Conservation (phyloP, 2,329 filamentous ascomycete species). For the Cladophialophora carrionii region DNA sequence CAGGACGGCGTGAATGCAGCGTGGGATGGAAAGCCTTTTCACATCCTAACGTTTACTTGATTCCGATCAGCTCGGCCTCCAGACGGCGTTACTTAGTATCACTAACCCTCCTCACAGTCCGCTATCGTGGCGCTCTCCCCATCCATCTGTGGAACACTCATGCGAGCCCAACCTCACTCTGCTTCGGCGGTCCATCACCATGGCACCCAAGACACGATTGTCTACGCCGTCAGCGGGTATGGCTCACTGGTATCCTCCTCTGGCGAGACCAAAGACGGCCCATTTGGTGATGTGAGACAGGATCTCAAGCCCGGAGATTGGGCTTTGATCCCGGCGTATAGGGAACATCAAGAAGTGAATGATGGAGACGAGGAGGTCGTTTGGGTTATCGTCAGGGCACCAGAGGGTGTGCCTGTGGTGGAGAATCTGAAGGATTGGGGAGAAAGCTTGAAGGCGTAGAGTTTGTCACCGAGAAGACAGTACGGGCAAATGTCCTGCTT, state of each 20-base stretch:
- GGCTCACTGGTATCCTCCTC: slow-evolving; percentile 57
- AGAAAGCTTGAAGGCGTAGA: slow-evolving; percentile 30
- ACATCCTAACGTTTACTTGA: neutral
- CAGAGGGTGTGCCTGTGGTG: slow-evolving; percentile 60
- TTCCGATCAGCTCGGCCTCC: neutral
- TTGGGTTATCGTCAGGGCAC: slow-evolving; percentile 68
- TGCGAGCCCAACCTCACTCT: slow-evolving; percentile 66
- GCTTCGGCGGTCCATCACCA: slow-evolving; percentile 69
- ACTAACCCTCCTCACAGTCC: slow-evolving; percentile 41
- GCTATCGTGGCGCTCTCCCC: slow-evolving; percentile 68
- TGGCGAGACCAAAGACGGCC: slow-evolving; percentile 47
- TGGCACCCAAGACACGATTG: slow-evolving; percentile 68
- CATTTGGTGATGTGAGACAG: slow-evolving; percentile 58
- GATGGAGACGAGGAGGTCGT: slow-evolving; percentile 65
- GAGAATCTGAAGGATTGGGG: slow-evolving; percentile 68
- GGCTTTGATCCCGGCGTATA: slow-evolving; percentile 69
- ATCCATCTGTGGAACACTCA: slow-evolving; percentile 67
- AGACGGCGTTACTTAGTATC: neutral
- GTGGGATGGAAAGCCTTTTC: neutral
- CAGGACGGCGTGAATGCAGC: too few relatives aligned
- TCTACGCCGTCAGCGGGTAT: slow-evolving; percentile 66
- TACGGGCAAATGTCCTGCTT: neutral
- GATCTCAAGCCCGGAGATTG: slow-evolving; percentile 67
- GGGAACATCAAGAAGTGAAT: slow-evolving; percentile 72
- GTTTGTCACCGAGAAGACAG: neutral